Evolutionary conservation across 2,329 filamentous ascomycete genomes (phyloP), one percentile per base, ranked within the genome.

Genomic region (Aspergillus ustus): DNA sequence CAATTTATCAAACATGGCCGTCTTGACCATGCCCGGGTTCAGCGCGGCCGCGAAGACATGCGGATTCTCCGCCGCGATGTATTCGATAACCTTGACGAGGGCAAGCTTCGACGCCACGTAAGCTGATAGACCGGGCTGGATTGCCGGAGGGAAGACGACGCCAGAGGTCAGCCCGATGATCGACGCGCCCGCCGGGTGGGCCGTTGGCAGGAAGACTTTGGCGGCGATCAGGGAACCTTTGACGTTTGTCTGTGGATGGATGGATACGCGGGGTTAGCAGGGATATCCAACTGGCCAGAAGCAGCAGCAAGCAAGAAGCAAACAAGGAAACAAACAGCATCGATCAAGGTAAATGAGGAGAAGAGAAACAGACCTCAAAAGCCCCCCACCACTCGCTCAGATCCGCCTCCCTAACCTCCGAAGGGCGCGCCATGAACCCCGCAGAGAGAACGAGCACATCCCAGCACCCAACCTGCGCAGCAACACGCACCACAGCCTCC

Each of bases 71-170:
- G 68, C 63, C 1, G 72, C 74, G 20, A 83, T 65, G 52, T 73
- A 77, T 56, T 83, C 78, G 52, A 81, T 76, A 13, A 82, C 63
- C 61, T 78, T 81, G 40, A 73, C 72, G 0, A 73, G 67, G 0
- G 79, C 78, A 19, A 81, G 61, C 69, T 83, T 83, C 43, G 78
- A 77, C 0, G 75, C 73, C n/a, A 74, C 70, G 65, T 83, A 84
- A 2, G 70, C 64, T 0, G 54, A 71, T 59, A 63, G 37, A 17
- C 63, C 67, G 1, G 50, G 40, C 44, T 62, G 13, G 15, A 46
- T 48, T 13, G 60, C 52, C 3, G 68, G 43, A 4, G 63, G 65
- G 34, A 67, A 62, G 22, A 63, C 55, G 11, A 66, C 57, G n/a
- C 54, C 63, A 3, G 65, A 59, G n/a, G 62, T 68, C 11, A 69